Conservation (phyloP, 805 yeast species). For the Candida vaughaniae region DNA sequence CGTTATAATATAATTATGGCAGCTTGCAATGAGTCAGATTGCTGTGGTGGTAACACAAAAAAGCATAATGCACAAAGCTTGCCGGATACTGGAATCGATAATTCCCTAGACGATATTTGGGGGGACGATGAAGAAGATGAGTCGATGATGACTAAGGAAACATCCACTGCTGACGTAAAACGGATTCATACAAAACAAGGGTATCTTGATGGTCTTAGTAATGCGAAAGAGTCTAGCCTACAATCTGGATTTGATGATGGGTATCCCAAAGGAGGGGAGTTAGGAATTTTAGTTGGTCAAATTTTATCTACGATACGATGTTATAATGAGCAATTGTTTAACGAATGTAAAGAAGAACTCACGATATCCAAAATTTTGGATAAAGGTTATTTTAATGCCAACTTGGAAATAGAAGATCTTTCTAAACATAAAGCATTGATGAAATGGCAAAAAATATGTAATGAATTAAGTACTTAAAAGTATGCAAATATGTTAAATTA, state of each 20-base stretch:
- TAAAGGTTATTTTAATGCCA: conserved; percentile 51
- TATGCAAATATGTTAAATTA: background rate
- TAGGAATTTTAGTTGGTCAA: conserved; percentile 67
- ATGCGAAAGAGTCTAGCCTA: conserved; percentile 63
- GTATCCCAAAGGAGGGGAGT: conserved; percentile 67
- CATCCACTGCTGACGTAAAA: conserved; percentile 33
- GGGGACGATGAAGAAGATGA: conserved; percentile 22
- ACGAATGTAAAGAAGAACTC: conserved; percentile 51
- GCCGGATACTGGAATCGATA: no score
- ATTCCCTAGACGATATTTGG: conserved; percentile 29
- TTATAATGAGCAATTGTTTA: conserved; percentile 21
- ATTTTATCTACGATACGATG: conserved; percentile 48
- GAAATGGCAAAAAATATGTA: conserved; percentile 11
- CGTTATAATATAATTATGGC: no score
- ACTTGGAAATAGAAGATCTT: conserved; percentile 38
- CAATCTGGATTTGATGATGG: conserved; percentile 84
- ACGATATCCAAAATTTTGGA: conserved; percentile 58
- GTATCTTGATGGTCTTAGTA: conserved; percentile 74
- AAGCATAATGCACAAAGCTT: no score
- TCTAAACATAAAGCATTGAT: conserved; percentile 48
- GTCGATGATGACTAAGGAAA: background rate
- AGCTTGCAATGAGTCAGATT: background rate
- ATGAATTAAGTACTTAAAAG: conserved; percentile 7
- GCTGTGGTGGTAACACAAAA: no score
- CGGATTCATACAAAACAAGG: conserved; percentile 77